These are phyloP conservation scores for Clonostachys sp. DNA, from an alignment of 2,329 filamentous ascomycete species.

Conservation along the genomic window DNA sequence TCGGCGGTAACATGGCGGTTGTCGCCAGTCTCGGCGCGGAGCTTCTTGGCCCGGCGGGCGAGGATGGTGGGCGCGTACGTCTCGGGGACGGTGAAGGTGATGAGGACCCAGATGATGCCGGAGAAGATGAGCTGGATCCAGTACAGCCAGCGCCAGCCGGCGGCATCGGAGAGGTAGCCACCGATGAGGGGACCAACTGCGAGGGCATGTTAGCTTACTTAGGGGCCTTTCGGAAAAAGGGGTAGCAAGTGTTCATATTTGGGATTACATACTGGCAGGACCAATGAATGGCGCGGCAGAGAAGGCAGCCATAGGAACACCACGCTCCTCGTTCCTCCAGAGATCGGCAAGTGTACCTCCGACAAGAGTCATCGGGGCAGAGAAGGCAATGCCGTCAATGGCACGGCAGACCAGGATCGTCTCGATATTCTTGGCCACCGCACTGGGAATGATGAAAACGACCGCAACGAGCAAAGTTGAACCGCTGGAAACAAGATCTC, in stretches of 20 bases:
- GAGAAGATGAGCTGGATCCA: conserved; percentile 81
- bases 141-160: conserved; percentile 80
- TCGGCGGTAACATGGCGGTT: conserved; percentile 70
- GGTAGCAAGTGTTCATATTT: neutral
- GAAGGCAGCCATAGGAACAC: conserved; percentile 84
- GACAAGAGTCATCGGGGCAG: conserved; percentile 80
- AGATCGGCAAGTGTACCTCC: conserved; percentile 79
- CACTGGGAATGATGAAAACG: conserved; percentile 76
- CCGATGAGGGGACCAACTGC: conserved; percentile 67
- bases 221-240: neutral
- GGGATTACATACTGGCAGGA: conserved; percentile 51
- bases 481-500: conserved; percentile 22
- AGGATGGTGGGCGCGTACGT: conserved; percentile 83
- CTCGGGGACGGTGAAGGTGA: conserved; percentile 85
- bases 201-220: neutral
- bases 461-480: conserved; percentile 66
- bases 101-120: conserved; percentile 65
- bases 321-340: conserved; percentile 80
- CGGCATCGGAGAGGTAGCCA: conserved; percentile 66
- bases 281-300: conserved; percentile 79
- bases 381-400: conserved; percentile 81
- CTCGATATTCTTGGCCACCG: conserved; percentile 68
- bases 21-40: conserved; percentile 66
- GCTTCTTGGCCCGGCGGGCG: conserved; percentile 61
- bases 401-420: conserved; percentile 73